Conservation (phyloP, 176 grass and related monocot genomes). For the Stipa capillata region DNA sequence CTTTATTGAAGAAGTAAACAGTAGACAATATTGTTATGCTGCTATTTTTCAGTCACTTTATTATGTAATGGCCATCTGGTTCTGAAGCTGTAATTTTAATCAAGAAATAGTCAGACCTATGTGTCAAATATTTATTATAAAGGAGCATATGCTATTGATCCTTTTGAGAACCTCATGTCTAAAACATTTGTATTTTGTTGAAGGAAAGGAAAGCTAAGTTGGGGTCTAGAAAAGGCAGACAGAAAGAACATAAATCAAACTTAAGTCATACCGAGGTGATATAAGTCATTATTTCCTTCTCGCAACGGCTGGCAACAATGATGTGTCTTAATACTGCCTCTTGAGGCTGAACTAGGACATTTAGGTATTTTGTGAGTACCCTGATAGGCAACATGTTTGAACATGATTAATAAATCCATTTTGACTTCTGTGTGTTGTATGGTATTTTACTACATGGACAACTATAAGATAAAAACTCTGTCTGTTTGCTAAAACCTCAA, state of each 20-base stretch:
- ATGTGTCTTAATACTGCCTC: background rate
- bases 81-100: conserved; percentile 3
- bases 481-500: background rate
- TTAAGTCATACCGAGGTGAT: background rate
- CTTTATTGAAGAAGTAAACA: background rate
- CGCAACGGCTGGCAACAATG: background rate
- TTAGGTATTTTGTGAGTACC: background rate
- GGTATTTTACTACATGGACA: background rate
- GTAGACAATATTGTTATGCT: background rate
- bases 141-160: background rate
- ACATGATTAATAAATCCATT: background rate
- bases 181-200: background rate
- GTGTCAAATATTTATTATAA: background rate
- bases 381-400: background rate
- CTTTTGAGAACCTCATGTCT: background rate
- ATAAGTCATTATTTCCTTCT: background rate
- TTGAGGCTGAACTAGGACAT: background rate
- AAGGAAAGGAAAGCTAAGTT: background rate
- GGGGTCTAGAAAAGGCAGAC: background rate
- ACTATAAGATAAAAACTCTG: background rate
- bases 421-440: background rate
- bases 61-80: background rate
- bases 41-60: background rate
- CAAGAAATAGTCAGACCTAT: background rate
- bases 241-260: background rate